Percentiles rank a stretch among this genome's conserved stretches.
These are phyloP conservation scores for Grosmannia huntii DNA, from an alignment of 2,329 filamentous ascomycete genomes.

Conservation along the genomic window DNA sequence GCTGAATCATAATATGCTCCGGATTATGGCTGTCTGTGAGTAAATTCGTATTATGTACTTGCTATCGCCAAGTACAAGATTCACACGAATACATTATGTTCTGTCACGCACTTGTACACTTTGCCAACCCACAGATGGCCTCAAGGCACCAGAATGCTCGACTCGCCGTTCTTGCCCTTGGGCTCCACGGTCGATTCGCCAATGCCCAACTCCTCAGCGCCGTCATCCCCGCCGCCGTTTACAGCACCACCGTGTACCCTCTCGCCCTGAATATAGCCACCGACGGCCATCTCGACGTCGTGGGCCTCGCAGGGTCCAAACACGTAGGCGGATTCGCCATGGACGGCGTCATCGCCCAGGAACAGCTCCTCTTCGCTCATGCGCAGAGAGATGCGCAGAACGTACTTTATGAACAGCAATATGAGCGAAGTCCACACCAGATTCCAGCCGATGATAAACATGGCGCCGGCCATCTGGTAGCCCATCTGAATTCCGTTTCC, in stretches of 20 bases:
- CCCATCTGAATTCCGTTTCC: conserved; percentile 36
- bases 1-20: too few relatives aligned
- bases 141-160: background rate
- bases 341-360: conserved; percentile 32
- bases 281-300: conserved; percentile 7
- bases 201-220: conserved; percentile 11
- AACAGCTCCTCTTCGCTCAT: conserved; percentile 32
- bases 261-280: conserved; percentile 16
- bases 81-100: background rate
- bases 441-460: conserved; percentile 37
- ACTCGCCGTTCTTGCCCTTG: conserved; percentile 9
- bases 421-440: conserved; percentile 36
- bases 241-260: background rate
- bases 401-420: conserved; percentile 36
- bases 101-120: background rate
- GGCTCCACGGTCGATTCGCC: conserved; percentile 10
- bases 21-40: too few relatives aligned
- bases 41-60: too few relatives aligned
- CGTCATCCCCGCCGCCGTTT: background rate
- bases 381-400: conserved; percentile 31
- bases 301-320: conserved; percentile 17
- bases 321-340: conserved; percentile 32
- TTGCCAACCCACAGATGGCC: background rate
- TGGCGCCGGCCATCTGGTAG: conserved; percentile 33
- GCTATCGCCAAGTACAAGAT: too few relatives aligned